Conservation (phyloP, 306 rosid genomes). For the Begonia loranthoides region DNA sequence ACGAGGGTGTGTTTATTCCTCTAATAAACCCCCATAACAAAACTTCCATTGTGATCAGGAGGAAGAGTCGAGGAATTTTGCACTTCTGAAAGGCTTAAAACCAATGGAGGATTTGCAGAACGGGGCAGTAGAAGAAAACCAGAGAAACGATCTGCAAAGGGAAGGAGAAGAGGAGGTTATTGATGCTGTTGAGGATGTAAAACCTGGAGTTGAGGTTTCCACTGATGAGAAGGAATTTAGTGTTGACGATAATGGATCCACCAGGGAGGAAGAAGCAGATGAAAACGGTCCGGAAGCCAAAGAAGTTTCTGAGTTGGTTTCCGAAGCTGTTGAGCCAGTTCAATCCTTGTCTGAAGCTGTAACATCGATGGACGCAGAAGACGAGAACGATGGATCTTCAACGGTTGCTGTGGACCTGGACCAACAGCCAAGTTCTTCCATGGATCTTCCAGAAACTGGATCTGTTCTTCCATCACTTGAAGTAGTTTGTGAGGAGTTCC, state of each 20-base stretch:
- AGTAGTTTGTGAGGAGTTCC: too few species aligned
- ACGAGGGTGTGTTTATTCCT: too few species aligned
- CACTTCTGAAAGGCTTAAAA: neutral
- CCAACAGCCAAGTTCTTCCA: neutral
- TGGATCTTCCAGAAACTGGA: too few species aligned
- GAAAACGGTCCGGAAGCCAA: conserved; percentile 7
- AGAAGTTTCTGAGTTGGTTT: too few species aligned
- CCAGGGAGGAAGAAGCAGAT: conserved; percentile 11
- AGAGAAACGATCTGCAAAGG: conserved; percentile 9
- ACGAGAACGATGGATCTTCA: conserved; percentile 2
- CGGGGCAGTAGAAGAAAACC: conserved; percentile 19
- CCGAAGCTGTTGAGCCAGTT: too few species aligned
- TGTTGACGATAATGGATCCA: conserved; percentile 6
- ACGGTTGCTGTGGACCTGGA: neutral
- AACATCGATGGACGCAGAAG: conserved; percentile 3
- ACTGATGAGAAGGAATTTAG: conserved; percentile 10
- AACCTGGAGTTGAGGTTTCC: conserved; percentile 10
- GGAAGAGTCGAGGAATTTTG: too few species aligned
- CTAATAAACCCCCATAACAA: too few species aligned
- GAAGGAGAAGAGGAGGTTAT: conserved; percentile 15
- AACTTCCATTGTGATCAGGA: too few species aligned
- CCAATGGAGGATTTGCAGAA: conserved; percentile 37
- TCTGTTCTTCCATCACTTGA: too few species aligned
- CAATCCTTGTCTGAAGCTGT: too few species aligned
- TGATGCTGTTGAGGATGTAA: conserved; percentile 11